Evolutionary conservation across 768 basidiomycete genomes (phyloP).

Genomic region (Russula foetens): DNA sequence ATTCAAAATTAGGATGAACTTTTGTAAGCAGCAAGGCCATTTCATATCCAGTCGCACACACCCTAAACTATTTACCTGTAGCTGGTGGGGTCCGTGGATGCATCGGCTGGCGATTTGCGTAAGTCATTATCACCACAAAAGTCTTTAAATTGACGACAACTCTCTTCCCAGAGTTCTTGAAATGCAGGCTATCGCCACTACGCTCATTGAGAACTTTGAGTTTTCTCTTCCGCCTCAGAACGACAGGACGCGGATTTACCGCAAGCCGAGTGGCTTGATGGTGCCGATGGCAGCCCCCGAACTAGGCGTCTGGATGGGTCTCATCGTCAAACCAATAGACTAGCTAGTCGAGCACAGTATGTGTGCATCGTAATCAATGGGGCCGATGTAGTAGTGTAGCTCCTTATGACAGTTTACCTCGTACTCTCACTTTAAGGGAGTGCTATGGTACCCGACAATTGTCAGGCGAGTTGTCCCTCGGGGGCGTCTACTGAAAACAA

Average conservation of each 20-base stretch:
- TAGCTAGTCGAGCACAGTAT: neutral
- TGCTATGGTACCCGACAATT: too few species aligned
- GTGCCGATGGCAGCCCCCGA: neutral
- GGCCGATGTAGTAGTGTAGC: neutral
- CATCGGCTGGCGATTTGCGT: constrained; percentile 6
- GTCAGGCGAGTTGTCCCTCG: too few species aligned
- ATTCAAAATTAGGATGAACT: neutral
- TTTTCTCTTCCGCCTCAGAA: neutral
- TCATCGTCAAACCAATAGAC: neutral
- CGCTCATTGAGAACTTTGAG: constrained; percentile 1
- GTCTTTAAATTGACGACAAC: neutral
- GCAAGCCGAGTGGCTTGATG: neutral
- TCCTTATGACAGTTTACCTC: neutral
- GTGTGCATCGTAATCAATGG: too few species aligned
- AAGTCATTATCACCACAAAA: neutral
- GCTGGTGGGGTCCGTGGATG: neutral
- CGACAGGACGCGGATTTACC: neutral
- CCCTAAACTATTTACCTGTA: neutral
- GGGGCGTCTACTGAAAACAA: too few species aligned
- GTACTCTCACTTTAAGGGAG: too few species aligned
- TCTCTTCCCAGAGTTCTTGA: neutral
- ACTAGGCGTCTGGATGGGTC: neutral
- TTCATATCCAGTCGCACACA: neutral
- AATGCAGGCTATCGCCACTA: neutral
- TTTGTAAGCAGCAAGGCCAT: neutral